A percentile compares a stretch with the other conserved stretches of the same genome.
phyloP scores from a whole-genome alignment of 257 asterid genomes.

The Mitragyna speciosa region DNA sequence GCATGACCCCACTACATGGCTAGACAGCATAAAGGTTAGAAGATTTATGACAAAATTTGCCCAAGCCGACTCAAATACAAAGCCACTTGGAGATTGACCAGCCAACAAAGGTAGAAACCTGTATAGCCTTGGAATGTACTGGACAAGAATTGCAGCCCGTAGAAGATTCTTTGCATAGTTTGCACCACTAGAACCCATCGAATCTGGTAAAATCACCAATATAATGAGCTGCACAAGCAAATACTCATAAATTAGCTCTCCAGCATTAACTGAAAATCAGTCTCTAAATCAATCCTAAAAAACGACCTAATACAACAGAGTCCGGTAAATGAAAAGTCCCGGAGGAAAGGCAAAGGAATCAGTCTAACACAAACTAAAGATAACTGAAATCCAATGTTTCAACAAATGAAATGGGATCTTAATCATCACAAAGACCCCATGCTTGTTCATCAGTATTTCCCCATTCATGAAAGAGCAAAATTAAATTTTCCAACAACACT shows the following conservation, averaged over 20 bases:
- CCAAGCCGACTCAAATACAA: conserved; percentile 86
- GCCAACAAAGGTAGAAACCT: conserved; percentile 72
- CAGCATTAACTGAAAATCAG: not conserved
- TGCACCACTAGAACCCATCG: conserved; percentile 58
- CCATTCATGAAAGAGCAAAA: not conserved
- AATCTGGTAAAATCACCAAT: conserved; percentile 48
- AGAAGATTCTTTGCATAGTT: conserved; percentile 61
- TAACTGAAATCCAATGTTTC: not conserved
- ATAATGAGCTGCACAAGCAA: conserved; percentile 55
- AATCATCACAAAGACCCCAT: not conserved
- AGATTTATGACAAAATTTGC: conserved; percentile 73
- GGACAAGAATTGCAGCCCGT: conserved; percentile 60
- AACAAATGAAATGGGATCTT: not conserved
- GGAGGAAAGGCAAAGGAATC: not conserved
- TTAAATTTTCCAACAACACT: not conserved
- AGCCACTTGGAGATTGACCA: conserved; percentile 77
- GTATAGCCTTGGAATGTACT: conserved; percentile 69
- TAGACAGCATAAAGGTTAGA: conserved; percentile 60
- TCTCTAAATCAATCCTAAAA: conserved; percentile 8
- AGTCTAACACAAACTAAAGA: not conserved
- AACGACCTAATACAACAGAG: not conserved
- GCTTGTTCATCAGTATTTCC: not conserved
- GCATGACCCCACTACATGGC: conserved; percentile 88
- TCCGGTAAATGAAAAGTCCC: not conserved
- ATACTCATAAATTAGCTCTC: not conserved